phyloP scores from a whole-genome alignment of 129 eudicot species.

The Mikania micrantha region DNA sequence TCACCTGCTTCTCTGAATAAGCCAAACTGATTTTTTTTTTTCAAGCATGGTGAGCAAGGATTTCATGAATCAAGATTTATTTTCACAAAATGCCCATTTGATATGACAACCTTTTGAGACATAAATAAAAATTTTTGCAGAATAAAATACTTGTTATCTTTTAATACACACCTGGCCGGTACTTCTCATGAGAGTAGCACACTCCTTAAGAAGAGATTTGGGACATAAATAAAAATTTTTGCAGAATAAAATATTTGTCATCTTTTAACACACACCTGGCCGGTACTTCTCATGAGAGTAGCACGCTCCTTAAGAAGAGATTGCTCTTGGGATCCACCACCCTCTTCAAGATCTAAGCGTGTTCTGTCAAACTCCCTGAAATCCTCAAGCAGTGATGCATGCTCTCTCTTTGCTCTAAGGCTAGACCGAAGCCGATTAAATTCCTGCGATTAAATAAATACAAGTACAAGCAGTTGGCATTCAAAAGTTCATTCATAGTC shows the following conservation, averaged over 20 bases:
- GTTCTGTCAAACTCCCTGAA: conserved; percentile 90
- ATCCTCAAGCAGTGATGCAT: conserved; percentile 94
- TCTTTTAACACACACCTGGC: conserved; percentile 63
- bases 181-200: conserved; percentile 69
- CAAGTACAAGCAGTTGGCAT: not conserved
- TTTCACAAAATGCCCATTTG: not conserved
- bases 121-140: not conserved
- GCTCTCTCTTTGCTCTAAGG: conserved; percentile 95
- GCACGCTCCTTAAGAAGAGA: conserved; percentile 94
- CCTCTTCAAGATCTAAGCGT: conserved; percentile 93
- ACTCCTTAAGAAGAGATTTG: no score
- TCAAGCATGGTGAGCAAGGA: not conserved
- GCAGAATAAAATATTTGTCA: not conserved
- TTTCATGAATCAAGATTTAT: not conserved
- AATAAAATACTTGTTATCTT: not conserved
- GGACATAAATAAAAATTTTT: not conserved
- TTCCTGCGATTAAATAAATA: conserved; percentile 48
- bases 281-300: conserved; percentile 66
- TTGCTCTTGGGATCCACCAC: conserved; percentile 75
- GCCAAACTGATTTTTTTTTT: not conserved
- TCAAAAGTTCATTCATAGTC: not conserved
- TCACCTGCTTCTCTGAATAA: not conserved
- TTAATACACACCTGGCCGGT: conserved; percentile 79
- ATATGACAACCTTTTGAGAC: not conserved
- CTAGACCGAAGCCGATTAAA: conserved; percentile 86